Evolutionary conservation across 2,329 filamentous ascomycete species (phyloP).

Genomic region (Helminthosporium solani): DNA sequence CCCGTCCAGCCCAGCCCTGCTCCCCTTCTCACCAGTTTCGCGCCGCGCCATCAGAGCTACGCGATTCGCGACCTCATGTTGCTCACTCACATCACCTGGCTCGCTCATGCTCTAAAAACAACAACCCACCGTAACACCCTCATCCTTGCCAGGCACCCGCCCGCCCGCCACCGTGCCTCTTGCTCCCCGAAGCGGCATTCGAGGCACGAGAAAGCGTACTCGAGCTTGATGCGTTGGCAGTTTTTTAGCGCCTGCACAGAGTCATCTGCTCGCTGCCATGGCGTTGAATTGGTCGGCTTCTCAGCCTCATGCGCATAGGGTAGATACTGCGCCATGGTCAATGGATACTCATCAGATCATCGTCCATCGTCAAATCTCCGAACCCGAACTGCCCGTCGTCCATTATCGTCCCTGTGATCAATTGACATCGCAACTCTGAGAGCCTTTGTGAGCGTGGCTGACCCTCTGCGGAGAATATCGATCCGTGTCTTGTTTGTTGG

Average conservation of each 20-base stretch:
- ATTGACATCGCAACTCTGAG: conserved; percentile 23
- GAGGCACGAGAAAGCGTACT: conserved; percentile 7
- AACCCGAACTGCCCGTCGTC: conserved; percentile 1
- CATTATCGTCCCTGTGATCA: conserved; percentile 28
- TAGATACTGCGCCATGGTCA: conserved; percentile 32
- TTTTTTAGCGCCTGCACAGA: conserved; percentile 34
- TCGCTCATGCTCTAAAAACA: conserved; percentile 23
- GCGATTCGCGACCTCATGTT: conserved; percentile 18
- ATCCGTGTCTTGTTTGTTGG: not conserved
- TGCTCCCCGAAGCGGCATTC: conserved; percentile 35
- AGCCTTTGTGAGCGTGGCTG: too few relatives aligned
- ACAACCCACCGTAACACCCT: conserved; percentile 10
- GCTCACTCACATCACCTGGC: conserved; percentile 3
- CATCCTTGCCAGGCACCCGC: conserved; percentile 36
- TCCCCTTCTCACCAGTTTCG: conserved; percentile 3
- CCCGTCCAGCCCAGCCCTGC: too few relatives aligned
- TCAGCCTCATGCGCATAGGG: conserved; percentile 38
- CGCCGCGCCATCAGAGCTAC: conserved; percentile 5
- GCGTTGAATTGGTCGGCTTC: conserved; percentile 29
- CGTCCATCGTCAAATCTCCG: conserved; percentile 35
- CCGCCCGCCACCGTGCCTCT: conserved; percentile 20
- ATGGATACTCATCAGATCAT: conserved; percentile 15
- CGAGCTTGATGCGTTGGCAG: conserved; percentile 39
- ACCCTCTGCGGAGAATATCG: not conserved
- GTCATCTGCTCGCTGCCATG: conserved; percentile 34